phyloP scores from a whole-genome alignment of 2,329 filamentous ascomycete species.

The Talaromyces sp. region DNA sequence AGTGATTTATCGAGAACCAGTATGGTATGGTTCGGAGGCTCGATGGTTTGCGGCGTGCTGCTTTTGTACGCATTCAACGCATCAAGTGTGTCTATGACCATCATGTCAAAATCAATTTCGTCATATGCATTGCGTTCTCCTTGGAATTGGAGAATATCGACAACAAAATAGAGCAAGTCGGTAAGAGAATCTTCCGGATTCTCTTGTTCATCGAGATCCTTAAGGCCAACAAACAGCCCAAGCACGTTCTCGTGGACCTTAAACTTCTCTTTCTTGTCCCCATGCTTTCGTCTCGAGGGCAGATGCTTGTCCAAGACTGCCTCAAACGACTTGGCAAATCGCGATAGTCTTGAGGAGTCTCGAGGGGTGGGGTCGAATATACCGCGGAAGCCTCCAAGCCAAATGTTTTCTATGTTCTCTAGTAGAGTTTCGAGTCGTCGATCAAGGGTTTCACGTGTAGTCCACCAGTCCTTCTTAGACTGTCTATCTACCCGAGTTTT shows the following conservation, averaged over 20 bases:
- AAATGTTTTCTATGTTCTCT: constrained; percentile 81
- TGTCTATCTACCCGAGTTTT: constrained; percentile 69
- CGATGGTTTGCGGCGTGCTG: constrained; percentile 28
- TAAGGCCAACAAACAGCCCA: constrained; percentile 83
- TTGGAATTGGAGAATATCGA: constrained; percentile 94
- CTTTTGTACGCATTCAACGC: constrained; percentile 75
- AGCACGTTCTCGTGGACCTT: constrained; percentile 65
- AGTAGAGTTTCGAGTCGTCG: constrained; percentile 71
- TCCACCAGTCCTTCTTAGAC: constrained; percentile 84
- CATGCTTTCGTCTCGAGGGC: constrained; percentile 66
- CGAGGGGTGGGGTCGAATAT: constrained; percentile 76
- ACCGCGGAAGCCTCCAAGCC: constrained; percentile 91
- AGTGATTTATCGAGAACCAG: constrained; percentile 87
- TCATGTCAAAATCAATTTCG: constrained; percentile 90
- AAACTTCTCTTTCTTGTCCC: constrained; percentile 48
- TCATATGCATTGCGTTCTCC: constrained; percentile 96
- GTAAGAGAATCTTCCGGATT: constrained; percentile 87
- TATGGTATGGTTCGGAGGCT: constrained; percentile 62
- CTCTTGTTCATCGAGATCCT: constrained; percentile 63
- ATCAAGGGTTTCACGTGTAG: constrained; percentile 75
- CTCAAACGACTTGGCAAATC: constrained; percentile 74
- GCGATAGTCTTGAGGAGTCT: constrained; percentile 61
- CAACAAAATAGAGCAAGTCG: constrained; percentile 90
- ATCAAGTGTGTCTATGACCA: constrained; percentile 84
- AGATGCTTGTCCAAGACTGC: constrained; percentile 77